Percentiles rank a stretch among this genome's conserved stretches.
These are phyloP conservation scores for Gossypium raimondii DNA, from an alignment of 345 rosid species.

Conservation along the genomic window DNA sequence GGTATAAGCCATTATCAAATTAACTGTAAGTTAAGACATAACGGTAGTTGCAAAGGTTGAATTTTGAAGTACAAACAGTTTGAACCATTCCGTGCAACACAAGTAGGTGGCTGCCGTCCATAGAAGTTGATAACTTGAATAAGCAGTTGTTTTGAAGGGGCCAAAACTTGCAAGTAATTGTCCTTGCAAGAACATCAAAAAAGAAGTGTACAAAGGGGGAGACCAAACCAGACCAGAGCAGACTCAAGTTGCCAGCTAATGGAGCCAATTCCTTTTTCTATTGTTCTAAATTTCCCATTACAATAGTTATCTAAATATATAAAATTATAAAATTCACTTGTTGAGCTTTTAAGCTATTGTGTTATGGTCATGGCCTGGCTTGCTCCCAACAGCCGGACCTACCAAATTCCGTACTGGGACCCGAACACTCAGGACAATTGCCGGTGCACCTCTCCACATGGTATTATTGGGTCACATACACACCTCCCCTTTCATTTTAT, in stretches of 20 bases:
- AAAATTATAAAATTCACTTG: not conserved
- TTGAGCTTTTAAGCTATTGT: not conserved
- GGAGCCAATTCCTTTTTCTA: not conserved
- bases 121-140: not conserved
- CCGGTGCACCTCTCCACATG: constrained; percentile 36
- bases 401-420: constrained; percentile 46
- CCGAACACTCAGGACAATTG: constrained; percentile 26
- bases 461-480: constrained; percentile 18
- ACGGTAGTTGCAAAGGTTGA: not conserved
- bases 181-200: not conserved
- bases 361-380: not conserved
- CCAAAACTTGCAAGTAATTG: not conserved
- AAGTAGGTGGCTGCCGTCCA: constrained; percentile 5
- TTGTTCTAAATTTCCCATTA: not conserved
- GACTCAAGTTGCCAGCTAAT: not conserved
- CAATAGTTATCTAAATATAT: too few relatives aligned
- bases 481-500: constrained; percentile 1
- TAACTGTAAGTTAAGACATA: not conserved
- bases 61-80: constrained; percentile 1
- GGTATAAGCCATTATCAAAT: not conserved
- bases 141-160: not conserved
- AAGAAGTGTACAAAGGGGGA: not conserved
- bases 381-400: constrained; percentile 20
- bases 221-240: not conserved
- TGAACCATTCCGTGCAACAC: not conserved